Percentiles rank a stretch among this genome's conserved stretches.
Conservation (phyloP, 2,329 filamentous ascomycete species). For the Fusarium sp. region DNA sequence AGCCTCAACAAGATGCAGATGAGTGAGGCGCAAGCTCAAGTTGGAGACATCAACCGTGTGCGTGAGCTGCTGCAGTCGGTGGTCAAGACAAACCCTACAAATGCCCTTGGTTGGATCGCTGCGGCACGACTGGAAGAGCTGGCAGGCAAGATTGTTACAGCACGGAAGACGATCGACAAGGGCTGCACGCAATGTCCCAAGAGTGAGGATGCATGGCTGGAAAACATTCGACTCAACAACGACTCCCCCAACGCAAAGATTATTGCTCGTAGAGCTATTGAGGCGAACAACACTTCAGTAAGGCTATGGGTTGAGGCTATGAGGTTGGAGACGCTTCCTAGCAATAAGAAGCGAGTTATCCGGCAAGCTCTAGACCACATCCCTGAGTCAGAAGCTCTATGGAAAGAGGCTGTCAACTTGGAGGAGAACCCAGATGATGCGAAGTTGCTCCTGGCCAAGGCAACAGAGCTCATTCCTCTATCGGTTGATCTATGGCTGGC, state of each 20-base stretch:
- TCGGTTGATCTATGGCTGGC: conserved; percentile 97
- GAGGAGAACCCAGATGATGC: conserved; percentile 93
- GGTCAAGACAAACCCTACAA: conserved; percentile 95
- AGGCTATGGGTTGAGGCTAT: conserved; percentile 95
- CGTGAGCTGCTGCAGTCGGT: conserved; percentile 94
- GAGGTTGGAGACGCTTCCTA: conserved; percentile 84
- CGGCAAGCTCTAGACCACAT: conserved; percentile 92
- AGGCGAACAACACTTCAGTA: conserved; percentile 89
- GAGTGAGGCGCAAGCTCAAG: conserved; percentile 82
- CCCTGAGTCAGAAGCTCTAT: conserved; percentile 94
- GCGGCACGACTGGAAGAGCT: conserved; percentile 92
- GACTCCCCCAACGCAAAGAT: conserved; percentile 94
- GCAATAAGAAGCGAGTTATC: conserved; percentile 92
- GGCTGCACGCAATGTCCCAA: conserved; percentile 93
- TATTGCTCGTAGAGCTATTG: conserved; percentile 92
- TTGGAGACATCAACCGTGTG: conserved; percentile 95
- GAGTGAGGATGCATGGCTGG: conserved; percentile 95
- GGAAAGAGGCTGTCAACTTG: conserved; percentile 97
- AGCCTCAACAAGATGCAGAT: conserved; percentile 86
- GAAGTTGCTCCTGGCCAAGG: conserved; percentile 88
- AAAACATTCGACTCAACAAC: conserved; percentile 89
- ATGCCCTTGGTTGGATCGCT: conserved; percentile 95
- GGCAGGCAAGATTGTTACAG: conserved; percentile 90
- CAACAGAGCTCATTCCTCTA: conserved; percentile 92
- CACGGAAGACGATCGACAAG: conserved; percentile 86